phyloP scores from a whole-genome alignment of 2,329 filamentous ascomycete species.

The Pestalotiopsis sp. region DNA sequence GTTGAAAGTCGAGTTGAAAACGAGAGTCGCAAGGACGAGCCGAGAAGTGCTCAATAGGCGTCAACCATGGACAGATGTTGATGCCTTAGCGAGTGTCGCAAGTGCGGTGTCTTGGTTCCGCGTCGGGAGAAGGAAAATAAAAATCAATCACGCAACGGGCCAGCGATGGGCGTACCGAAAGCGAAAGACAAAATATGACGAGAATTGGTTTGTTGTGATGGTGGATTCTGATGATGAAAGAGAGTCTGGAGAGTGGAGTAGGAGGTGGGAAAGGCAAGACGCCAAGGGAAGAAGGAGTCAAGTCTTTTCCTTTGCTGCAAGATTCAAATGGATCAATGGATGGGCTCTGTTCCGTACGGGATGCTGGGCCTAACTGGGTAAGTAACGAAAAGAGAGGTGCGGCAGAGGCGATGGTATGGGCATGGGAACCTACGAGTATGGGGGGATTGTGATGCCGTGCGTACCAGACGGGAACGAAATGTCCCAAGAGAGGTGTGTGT shows the following conservation, averaged over 20 bases:
- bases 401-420: background rate
- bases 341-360: background rate
- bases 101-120: background rate
- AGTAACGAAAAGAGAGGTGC: background rate
- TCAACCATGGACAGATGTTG: background rate
- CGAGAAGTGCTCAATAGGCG: background rate
- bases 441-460: background rate
- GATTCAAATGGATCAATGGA: background rate
- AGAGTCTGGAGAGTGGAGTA: background rate
- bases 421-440: no score
- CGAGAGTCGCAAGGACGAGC: background rate
- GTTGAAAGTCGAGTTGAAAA: background rate
- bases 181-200: background rate
- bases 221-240: background rate
- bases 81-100: background rate
- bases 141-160: background rate
- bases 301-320: background rate
- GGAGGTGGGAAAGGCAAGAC: background rate
- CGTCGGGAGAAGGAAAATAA: background rate
- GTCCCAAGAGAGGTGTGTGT: background rate
- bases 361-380: background rate
- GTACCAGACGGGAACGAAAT: background rate
- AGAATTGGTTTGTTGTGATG: background rate
- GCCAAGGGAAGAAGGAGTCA: background rate
- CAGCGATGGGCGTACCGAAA: background rate